These are phyloP conservation scores for Lentinus tigrinus DNA, from an alignment of 768 basidiomycete genomes.

Conservation along the genomic window DNA sequence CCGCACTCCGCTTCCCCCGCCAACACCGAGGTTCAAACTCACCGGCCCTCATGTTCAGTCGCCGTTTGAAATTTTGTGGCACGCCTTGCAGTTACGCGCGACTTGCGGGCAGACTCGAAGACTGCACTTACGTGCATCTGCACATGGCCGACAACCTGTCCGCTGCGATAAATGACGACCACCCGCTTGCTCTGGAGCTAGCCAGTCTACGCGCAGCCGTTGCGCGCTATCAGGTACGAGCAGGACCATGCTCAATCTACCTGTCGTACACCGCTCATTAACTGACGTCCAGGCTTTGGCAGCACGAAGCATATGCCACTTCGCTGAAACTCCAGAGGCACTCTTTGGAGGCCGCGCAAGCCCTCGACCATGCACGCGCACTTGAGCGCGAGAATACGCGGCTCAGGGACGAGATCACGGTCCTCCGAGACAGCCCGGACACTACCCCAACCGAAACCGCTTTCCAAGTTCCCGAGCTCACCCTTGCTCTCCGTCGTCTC, in stretches of 20 bases:
- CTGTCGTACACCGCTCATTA: slow-evolving; percentile 17
- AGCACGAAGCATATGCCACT: slow-evolving; percentile 73
- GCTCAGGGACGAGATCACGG: slow-evolving; percentile 52
- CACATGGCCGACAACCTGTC: slow-evolving; percentile 12
- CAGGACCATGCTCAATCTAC: neutral
- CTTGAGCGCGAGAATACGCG: slow-evolving; percentile 62
- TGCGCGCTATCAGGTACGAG: slow-evolving; percentile 35
- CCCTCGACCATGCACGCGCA: slow-evolving; percentile 43
- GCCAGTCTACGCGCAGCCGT: slow-evolving; percentile 35
- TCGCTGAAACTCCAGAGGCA: slow-evolving; percentile 66
- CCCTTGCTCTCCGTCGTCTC: slow-evolving; percentile 64
- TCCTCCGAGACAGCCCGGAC: slow-evolving; percentile 56
- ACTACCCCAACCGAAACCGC: slow-evolving; percentile 37
- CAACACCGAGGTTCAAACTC: too few species aligned
- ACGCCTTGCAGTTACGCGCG: too few species aligned
- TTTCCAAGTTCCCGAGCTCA: slow-evolving; percentile 50
- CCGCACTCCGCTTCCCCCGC: too few species aligned
- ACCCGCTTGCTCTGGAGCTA: slow-evolving; percentile 37
- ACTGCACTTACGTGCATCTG: slow-evolving; percentile 8
- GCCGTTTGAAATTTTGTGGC: too few species aligned
- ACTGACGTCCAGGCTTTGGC: slow-evolving; percentile 26
- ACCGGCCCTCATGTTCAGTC: too few species aligned
- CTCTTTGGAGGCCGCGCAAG: slow-evolving; percentile 51
- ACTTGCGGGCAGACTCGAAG: neutral
- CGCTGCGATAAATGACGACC: slow-evolving; percentile 28